These are phyloP conservation scores for Purpureocillium takamizusanense DNA, from an alignment of 2,329 filamentous ascomycete species.

Conservation along the genomic window DNA sequence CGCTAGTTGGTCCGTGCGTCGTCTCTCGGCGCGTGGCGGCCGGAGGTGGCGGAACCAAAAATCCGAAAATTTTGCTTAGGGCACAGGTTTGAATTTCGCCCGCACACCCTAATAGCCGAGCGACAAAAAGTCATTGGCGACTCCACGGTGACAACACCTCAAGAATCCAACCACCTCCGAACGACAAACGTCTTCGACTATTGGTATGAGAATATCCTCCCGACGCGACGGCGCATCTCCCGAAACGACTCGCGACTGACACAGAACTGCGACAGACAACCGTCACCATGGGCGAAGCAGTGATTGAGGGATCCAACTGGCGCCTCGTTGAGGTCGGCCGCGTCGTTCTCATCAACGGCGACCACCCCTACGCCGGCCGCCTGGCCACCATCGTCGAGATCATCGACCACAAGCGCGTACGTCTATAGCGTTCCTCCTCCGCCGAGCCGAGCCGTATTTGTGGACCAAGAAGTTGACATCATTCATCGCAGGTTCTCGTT, in stretches of 20 bases:
- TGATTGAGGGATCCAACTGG: constrained; percentile 77
- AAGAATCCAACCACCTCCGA: constrained; percentile 27
- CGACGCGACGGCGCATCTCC: constrained; percentile 14
- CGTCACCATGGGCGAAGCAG: constrained; percentile 73
- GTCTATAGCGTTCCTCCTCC: constrained; percentile 32
- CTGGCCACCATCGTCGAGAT: constrained; percentile 96
- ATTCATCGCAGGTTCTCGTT: constrained; percentile 67
- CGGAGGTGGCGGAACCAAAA: constrained; percentile 16
- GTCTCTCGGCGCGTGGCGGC: background rate
- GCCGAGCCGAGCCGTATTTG: background rate
- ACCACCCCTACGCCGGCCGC: constrained; percentile 72
- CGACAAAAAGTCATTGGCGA: constrained; percentile 31
- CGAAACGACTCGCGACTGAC: constrained; percentile 12
- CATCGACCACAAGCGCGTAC: constrained; percentile 99
- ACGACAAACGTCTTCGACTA: constrained; percentile 28
- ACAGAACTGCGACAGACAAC: constrained; percentile 35
- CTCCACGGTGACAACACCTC: constrained; percentile 25
- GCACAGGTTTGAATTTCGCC: constrained; percentile 30
- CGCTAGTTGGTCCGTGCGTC: constrained; percentile 8
- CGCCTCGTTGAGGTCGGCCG: constrained; percentile 98
- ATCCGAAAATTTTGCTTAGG: constrained; percentile 28
- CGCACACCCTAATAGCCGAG: constrained; percentile 28
- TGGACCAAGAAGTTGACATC: constrained; percentile 3
- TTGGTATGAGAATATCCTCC: constrained; percentile 23
- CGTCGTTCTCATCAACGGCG: constrained; percentile 79